Percentiles rank a stretch among this genome's conserved stretches.
Conservation (phyloP, 2,329 filamentous ascomycete genomes). For the Fusarium nodosum region DNA sequence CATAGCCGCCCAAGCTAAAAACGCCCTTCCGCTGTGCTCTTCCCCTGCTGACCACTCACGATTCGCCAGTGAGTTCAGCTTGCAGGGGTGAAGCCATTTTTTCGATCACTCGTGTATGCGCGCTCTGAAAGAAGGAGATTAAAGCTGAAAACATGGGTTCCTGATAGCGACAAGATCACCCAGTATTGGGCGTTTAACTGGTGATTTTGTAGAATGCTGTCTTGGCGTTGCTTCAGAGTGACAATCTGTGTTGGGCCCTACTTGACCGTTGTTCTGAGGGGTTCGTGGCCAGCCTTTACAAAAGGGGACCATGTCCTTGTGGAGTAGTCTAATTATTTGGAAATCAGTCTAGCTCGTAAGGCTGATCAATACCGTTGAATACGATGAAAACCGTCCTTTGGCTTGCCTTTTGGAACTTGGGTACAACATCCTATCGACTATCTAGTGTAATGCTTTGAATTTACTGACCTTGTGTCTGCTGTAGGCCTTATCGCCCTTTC, state of each 20-base stretch:
- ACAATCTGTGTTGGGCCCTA: background rate
- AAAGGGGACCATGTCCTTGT: background rate
- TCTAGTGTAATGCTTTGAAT: background rate
- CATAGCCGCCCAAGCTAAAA: slow-evolving; percentile 32
- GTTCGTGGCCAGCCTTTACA: background rate
- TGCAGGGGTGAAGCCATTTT: slow-evolving; percentile 18
- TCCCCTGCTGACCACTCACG: slow-evolving; percentile 15
- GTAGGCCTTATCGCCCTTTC: slow-evolving; percentile 37
- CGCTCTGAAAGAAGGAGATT: slow-evolving; percentile 11
- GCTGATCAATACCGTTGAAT: background rate
- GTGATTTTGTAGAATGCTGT: background rate
- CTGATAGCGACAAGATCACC: slow-evolving; percentile 4
- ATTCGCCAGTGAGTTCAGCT: slow-evolving; percentile 32
- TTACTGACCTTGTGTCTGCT: background rate
- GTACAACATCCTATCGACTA: background rate
- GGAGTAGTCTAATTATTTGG: background rate
- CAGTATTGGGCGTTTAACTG: background rate
- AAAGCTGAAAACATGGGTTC: slow-evolving; percentile 6
- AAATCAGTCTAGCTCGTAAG: background rate
- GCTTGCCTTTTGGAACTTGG: slow-evolving; percentile 30
- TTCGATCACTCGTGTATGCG: slow-evolving; percentile 5
- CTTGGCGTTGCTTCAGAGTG: slow-evolving; percentile 21
- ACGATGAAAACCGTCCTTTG: slow-evolving; percentile 24
- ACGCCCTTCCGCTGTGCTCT: background rate
- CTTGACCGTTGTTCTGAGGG: background rate